Evolutionary conservation across 2,329 filamentous ascomycete species (phyloP).

Genomic region (Plenodomus tracheiphilus): DNA sequence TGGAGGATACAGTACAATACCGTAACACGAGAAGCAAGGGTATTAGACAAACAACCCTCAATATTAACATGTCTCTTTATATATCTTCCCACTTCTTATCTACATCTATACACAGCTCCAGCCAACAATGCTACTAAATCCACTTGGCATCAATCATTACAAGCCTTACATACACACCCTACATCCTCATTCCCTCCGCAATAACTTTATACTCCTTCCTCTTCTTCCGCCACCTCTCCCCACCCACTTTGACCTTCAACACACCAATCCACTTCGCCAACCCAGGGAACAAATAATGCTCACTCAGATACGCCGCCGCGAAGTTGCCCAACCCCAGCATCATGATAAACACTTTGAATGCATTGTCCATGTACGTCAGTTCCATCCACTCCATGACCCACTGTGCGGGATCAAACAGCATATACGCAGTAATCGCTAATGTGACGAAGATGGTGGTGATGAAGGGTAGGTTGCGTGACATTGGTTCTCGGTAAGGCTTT

Average conservation of each 20-base stretch:
- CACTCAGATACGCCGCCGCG: conserved; percentile 68
- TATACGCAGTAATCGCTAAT: conserved; percentile 71
- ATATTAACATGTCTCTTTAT: no score
- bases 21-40: no score
- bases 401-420: conserved; percentile 74
- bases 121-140: no score
- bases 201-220: conserved; percentile 89
- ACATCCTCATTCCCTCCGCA: conserved; percentile 35
- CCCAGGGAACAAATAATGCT: conserved; percentile 70
- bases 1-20: no score
- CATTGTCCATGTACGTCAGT: conserved; percentile 72
- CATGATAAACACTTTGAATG: conserved; percentile 75
- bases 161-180: conserved; percentile 1
- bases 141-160: no score
- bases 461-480: conserved; percentile 82
- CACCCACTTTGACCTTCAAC: conserved; percentile 58
- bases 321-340: conserved; percentile 72
- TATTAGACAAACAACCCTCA: no score
- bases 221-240: conserved; percentile 67
- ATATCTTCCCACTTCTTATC: background rate
- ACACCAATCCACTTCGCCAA: conserved; percentile 70
- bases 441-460: conserved; percentile 73
- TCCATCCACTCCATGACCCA: conserved; percentile 80
- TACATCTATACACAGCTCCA: background rate
- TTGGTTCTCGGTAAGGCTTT: conserved; percentile 80